These are phyloP conservation scores for Isabelozyma rhagii DNA, from an alignment of 805 yeast species.

Conservation along the genomic window DNA sequence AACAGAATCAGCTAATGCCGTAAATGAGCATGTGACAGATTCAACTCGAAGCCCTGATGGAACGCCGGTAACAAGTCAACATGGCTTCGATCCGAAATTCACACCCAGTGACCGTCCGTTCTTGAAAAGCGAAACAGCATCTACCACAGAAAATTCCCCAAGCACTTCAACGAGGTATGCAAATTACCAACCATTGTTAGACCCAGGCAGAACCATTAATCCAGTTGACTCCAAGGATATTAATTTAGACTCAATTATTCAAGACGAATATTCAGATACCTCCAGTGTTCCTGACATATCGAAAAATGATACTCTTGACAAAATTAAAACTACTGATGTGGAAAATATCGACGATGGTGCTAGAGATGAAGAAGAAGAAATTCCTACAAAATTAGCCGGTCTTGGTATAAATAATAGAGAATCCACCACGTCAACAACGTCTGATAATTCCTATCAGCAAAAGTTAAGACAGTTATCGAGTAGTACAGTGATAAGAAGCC, in stretches of 20 bases:
- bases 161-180: constrained; percentile 3
- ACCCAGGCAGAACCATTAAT: constrained; percentile 39
- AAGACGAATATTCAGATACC: constrained; percentile 6
- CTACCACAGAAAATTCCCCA: not conserved
- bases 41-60: not conserved
- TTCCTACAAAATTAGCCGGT: not conserved
- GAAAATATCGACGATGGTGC: constrained; percentile 28
- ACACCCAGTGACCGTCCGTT: constrained; percentile 1
- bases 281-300: constrained; percentile 12
- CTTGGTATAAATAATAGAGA: not conserved
- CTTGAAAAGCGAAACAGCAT: not conserved
- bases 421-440: not conserved
- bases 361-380: not conserved
- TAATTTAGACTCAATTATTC: constrained; percentile 16
- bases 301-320: constrained; percentile 20
- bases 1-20: too few relatives aligned
- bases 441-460: not conserved
- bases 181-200: constrained; percentile 35
- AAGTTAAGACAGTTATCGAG: constrained; percentile 12
- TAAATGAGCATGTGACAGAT: not conserved
- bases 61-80: too few relatives aligned
- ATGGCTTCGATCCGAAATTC: not conserved
- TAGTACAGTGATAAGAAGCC: constrained; percentile 21
- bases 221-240: constrained; percentile 17
- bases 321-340: constrained; percentile 30